phyloP scores from a whole-genome alignment of 306 rosid genomes.

The Acmispon strigosus region DNA sequence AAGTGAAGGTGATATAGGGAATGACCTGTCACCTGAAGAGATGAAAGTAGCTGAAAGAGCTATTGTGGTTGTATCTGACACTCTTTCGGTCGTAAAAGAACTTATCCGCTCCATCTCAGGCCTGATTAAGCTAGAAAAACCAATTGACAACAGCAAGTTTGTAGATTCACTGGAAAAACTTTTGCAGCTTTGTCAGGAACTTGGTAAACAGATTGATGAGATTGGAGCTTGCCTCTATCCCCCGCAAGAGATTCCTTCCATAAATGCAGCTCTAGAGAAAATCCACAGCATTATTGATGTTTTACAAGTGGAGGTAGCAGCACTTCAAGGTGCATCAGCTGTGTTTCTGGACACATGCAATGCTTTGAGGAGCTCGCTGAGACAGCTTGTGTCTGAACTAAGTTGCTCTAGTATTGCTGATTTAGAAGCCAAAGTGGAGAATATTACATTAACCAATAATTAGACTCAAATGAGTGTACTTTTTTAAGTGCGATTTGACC shows the following conservation, averaged over 20 bases:
- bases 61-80: conserved; percentile 45
- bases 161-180: conserved; percentile 69
- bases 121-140: conserved; percentile 63
- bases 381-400: conserved; percentile 42
- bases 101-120: conserved; percentile 71
- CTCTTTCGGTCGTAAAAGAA: conserved; percentile 55
- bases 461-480: neutral
- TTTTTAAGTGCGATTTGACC: neutral
- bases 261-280: conserved; percentile 41
- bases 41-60: conserved; percentile 69
- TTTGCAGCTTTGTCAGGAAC: conserved; percentile 57
- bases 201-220: conserved; percentile 70
- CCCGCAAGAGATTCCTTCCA: conserved; percentile 67
- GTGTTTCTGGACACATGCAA: conserved; percentile 50
- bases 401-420: conserved; percentile 19
- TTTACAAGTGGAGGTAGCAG: conserved; percentile 38
- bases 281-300: conserved; percentile 48
- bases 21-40: conserved; percentile 80
- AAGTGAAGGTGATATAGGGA: conserved; percentile 68
- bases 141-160: conserved; percentile 35
- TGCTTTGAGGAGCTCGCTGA: conserved; percentile 42
- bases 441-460: conserved; percentile 36
- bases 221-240: conserved; percentile 92
- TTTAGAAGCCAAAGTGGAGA: conserved; percentile 42
- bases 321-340: conserved; percentile 49